Evolutionary conservation across 805 yeast genomes (phyloP).

Genomic region (Kazachstania psychrophila): DNA sequence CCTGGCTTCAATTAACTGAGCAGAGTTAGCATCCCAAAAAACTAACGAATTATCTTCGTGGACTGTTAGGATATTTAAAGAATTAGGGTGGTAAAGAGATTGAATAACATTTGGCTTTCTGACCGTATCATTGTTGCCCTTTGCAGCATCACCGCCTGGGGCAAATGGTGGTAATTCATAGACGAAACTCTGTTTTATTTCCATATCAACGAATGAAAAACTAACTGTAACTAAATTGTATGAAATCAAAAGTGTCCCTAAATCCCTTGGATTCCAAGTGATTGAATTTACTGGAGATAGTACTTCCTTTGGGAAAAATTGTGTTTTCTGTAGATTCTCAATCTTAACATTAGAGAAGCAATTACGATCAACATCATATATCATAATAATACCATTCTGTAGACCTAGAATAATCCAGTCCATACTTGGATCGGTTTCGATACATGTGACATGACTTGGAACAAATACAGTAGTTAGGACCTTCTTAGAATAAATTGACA

Average conservation of each 20-base stretch:
- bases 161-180: conserved; percentile 61
- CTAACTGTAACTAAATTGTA: conserved; percentile 61
- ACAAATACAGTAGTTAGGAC: conserved; percentile 52
- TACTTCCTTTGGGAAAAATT: conserved; percentile 47
- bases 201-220: conserved; percentile 56
- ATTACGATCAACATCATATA: conserved; percentile 78
- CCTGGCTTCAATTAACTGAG: conserved; percentile 66
- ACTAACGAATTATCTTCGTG: conserved; percentile 79
- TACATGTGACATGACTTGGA: conserved; percentile 56
- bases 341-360: conserved; percentile 53
- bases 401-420: conserved; percentile 83
- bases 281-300: conserved; percentile 58
- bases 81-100: conserved; percentile 87
- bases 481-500: conserved; percentile 57
- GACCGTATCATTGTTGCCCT: conserved; percentile 13
- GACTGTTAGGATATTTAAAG: conserved; percentile 68
- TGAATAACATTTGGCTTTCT: conserved; percentile 38
- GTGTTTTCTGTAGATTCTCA: conserved; percentile 56
- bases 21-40: conserved; percentile 87
- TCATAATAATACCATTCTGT: conserved; percentile 59
- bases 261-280: conserved; percentile 82
- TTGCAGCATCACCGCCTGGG: conserved; percentile 54
- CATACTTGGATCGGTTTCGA: conserved; percentile 75
- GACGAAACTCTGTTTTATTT: conserved; percentile 45
- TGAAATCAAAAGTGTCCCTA: conserved; percentile 66